phyloP scores from a whole-genome alignment of 2,329 filamentous ascomycete species.

The Macrophomina phaseolina region DNA sequence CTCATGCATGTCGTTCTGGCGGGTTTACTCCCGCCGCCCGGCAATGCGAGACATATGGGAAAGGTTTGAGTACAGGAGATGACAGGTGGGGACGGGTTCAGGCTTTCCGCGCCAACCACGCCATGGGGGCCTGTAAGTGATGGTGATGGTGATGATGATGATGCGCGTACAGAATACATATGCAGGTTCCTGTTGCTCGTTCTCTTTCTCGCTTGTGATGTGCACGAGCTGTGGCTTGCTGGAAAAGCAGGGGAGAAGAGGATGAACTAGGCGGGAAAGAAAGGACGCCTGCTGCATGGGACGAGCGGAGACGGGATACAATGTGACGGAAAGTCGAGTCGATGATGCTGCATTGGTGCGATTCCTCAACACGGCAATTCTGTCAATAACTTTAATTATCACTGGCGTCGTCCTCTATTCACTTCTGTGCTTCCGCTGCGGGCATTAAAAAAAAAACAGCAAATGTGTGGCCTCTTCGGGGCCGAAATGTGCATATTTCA shows the following conservation, averaged over 20 bases:
- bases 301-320: not conserved
- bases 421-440: not conserved
- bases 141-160: not conserved
- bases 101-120: not conserved
- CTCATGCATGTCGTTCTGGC: not conserved
- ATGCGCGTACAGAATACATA: slow-evolving; percentile 16
- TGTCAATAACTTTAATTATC: slow-evolving; percentile 2
- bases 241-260: not conserved
- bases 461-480: not conserved
- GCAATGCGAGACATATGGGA: slow-evolving; percentile 17
- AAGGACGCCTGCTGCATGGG: not conserved
- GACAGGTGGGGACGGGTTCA: not conserved
- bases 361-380: not conserved
- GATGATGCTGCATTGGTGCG: not conserved
- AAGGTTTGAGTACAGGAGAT: not conserved
- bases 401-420: not conserved
- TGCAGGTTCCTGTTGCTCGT: not conserved
- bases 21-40: slow-evolving; percentile 7
- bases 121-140: not conserved
- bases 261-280: not conserved
- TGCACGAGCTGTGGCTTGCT: not conserved
- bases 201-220: slow-evolving; percentile 1
- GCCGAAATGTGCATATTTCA: not conserved
- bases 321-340: not conserved
- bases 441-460: slow-evolving; percentile 12